phyloP scores from a whole-genome alignment of 2,329 filamentous ascomycete species.

The Coniochaeta pulveracea region DNA sequence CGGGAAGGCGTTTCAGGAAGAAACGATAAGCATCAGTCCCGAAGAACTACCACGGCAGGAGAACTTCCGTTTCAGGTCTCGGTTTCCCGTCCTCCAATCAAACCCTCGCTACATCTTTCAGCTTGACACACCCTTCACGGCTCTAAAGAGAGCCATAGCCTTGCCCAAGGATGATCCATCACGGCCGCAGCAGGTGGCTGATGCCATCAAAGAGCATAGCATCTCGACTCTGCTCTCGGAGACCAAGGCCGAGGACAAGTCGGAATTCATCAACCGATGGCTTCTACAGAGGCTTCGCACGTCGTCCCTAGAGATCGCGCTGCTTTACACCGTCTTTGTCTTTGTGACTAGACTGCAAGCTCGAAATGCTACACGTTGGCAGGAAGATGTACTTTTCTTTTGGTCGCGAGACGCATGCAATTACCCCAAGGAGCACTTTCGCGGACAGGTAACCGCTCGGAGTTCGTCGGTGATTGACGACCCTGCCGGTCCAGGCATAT shows the following conservation, averaged over 20 bases:
- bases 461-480: too few species aligned
- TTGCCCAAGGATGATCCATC: slow-evolving; percentile 23
- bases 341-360: slow-evolving; percentile 20
- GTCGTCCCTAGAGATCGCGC: slow-evolving; percentile 30
- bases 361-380: slow-evolving; percentile 24
- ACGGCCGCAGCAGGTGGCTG: slow-evolving; percentile 22
- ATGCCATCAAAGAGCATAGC: slow-evolving; percentile 34
- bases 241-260: slow-evolving; percentile 23
- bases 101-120: slow-evolving; percentile 33
- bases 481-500: too few species aligned
- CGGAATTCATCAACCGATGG: slow-evolving; percentile 39
- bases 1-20: slow-evolving; percentile 14
- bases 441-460: too few species aligned
- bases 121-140: slow-evolving; percentile 24
- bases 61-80: slow-evolving; percentile 23
- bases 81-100: slow-evolving; percentile 34
- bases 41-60: slow-evolving; percentile 12
- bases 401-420: slow-evolving; percentile 26
- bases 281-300: slow-evolving; percentile 37
- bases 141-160: slow-evolving; percentile 24
- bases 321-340: slow-evolving; percentile 28
- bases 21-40: slow-evolving; percentile 30
- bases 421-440: slow-evolving; percentile 8
- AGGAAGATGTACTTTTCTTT: slow-evolving; percentile 26
- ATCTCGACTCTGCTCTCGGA: slow-evolving; percentile 31